Percentiles rank a stretch among this genome's conserved stretches.
phyloP scores from a whole-genome alignment of 768 basidiomycete species.

The Tricholoma terreum region DNA sequence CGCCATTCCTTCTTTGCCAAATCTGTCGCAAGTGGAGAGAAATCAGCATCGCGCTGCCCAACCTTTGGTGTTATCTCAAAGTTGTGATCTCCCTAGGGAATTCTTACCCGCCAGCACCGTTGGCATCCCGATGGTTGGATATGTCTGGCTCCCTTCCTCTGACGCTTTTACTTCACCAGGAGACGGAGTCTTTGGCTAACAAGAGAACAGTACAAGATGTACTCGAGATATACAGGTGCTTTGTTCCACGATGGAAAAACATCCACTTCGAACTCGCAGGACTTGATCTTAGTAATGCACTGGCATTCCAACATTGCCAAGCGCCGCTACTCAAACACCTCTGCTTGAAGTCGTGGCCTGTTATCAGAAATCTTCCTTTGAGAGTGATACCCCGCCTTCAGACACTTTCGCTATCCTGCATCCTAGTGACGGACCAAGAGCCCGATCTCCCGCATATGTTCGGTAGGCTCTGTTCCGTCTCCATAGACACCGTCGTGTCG shows the following conservation, averaged over 20 bases:
- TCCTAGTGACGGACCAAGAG: not conserved
- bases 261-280: slow-evolving; percentile 16
- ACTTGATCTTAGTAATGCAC: not conserved
- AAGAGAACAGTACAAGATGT: not conserved
- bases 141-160: not conserved
- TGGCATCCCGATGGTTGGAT: not conserved
- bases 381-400: not conserved
- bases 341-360: not conserved
- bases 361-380: not conserved
- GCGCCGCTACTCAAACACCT: not conserved
- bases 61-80: not conserved
- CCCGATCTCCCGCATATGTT: not conserved
- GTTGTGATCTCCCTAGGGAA: not conserved
- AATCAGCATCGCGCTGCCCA: not conserved
- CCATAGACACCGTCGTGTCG: not conserved
- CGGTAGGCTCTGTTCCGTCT: not conserved
- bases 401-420: not conserved
- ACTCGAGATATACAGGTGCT: not conserved
- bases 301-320: not conserved
- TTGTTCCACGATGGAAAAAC: slow-evolving; percentile 17
- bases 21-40: not conserved
- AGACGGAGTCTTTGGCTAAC: not conserved
- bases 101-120: not conserved
- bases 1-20: slow-evolving; percentile 1
- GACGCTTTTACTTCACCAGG: not conserved